Percentiles rank a stretch among this genome's conserved stretches.
Evolutionary conservation across 1,284 basidiomycete genomes (phyloP).

Genomic region (Wallemia ichthyophaga): DNA sequence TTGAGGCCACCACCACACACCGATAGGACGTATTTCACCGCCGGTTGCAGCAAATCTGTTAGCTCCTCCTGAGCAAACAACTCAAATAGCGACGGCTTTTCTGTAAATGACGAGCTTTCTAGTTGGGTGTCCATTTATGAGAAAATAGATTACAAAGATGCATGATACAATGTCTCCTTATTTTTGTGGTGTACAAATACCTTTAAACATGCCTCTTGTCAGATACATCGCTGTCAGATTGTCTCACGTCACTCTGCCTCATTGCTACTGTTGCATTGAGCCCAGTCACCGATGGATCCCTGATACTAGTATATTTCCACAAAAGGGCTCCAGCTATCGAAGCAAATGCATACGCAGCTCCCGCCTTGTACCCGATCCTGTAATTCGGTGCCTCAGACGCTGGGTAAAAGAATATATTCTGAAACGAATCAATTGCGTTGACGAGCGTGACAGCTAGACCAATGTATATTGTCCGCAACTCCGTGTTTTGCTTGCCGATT

Average conservation of each 20-base stretch:
- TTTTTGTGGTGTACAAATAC: too few relatives aligned
- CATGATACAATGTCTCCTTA: too few relatives aligned
- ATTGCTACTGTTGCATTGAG: not conserved
- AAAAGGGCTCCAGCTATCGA: constrained; percentile 3
- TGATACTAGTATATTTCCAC: constrained; percentile 1
- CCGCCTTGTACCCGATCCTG: constrained; percentile 9
- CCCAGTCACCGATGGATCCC: not conserved
- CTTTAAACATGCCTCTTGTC: not conserved
- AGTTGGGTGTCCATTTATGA: not conserved
- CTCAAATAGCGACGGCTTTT: constrained; percentile 78
- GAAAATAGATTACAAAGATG: not conserved
- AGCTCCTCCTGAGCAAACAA: constrained; percentile 86
- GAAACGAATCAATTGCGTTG: constrained; percentile 8
- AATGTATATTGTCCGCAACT: constrained; percentile 8
- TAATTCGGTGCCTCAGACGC: constrained; percentile 9
- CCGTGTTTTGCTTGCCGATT: not conserved
- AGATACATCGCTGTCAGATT: not conserved
- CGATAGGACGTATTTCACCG: constrained; percentile 74
- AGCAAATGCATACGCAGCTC: constrained; percentile 5
- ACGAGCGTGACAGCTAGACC: constrained; percentile 8
- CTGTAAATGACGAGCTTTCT: constrained; percentile 8
- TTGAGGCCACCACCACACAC: constrained; percentile 20
- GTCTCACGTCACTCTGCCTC: not conserved
- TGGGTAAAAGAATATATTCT: constrained; percentile 10
- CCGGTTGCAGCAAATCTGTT: constrained; percentile 67